These are phyloP conservation scores for Alnus glutinosa DNA, from an alignment of 306 rosid genomes.

Conservation along the genomic window DNA sequence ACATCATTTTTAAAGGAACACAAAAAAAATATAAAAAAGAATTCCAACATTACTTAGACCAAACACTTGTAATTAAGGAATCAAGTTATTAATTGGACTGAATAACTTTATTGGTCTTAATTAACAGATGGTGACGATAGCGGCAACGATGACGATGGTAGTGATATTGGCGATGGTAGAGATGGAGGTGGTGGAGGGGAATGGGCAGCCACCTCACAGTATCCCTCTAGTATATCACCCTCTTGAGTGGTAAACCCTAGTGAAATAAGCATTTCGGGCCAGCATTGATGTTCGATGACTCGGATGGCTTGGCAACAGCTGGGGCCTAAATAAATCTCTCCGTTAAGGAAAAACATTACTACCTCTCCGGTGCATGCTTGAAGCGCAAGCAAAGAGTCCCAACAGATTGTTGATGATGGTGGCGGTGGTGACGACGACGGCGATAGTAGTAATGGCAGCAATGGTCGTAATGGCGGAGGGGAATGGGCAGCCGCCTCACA, in stretches of 20 bases:
- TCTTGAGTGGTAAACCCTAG: conserved; percentile 63
- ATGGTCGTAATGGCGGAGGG: conserved; percentile 8
- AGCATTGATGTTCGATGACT: conserved; percentile 55
- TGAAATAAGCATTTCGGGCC: conserved; percentile 60
- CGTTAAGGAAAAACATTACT: conserved; percentile 53
- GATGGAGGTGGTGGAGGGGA: conserved; percentile 12
- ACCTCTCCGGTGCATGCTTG: conserved; percentile 66
- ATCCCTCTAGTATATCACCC: conserved; percentile 51
- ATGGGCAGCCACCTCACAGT: conserved; percentile 41
- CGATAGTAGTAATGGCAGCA: conserved; percentile 2
- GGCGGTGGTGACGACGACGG: neutral
- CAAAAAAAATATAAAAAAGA: too few relatives aligned
- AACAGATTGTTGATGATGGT: conserved; percentile 38
- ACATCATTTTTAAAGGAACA: too few relatives aligned
- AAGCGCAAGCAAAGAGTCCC: conserved; percentile 58
- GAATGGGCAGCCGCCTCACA: conserved; percentile 37
- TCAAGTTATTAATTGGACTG: neutral
- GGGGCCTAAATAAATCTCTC: conserved; percentile 53
- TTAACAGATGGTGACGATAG: neutral
- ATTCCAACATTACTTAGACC: too few relatives aligned
- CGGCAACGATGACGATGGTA: neutral
- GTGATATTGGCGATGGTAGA: neutral
- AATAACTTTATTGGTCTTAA: too few relatives aligned
- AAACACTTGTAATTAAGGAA: neutral
- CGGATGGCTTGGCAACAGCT: conserved; percentile 56